phyloP scores from a whole-genome alignment of 78 protist genomes.

The Mantamonas sphyraenae region DNA sequence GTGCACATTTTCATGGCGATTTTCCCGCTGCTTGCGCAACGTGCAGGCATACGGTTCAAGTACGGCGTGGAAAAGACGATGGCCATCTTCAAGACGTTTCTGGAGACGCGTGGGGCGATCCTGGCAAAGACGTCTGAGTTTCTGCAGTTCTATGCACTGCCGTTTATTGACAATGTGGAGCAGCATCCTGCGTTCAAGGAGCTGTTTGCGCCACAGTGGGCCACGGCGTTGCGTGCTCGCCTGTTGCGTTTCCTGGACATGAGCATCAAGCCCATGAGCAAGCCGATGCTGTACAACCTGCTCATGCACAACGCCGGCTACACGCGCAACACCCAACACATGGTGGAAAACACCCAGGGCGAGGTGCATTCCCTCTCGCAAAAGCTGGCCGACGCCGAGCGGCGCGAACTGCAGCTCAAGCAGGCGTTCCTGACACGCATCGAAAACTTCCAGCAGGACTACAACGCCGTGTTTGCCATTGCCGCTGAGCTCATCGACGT shows the following conservation, averaged over 20 bases:
- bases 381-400: not conserved
- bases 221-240: not conserved
- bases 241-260: not conserved
- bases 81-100: not conserved
- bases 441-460: too few species aligned
- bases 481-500: too few species aligned
- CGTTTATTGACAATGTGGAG: not conserved
- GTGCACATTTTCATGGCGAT: constrained; percentile 1
- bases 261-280: not conserved
- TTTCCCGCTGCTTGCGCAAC: not conserved
- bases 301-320: not conserved
- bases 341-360: not conserved
- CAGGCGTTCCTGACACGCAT: too few species aligned
- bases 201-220: not conserved
- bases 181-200: constrained; percentile 17
- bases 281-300: not conserved
- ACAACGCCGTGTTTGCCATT: too few species aligned
- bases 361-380: not conserved
- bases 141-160: constrained; percentile 24
- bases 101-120: constrained; percentile 5
- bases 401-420: too few species aligned
- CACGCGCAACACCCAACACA: not conserved
- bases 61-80: not conserved
- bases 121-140: constrained; percentile 9
- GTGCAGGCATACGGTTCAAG: not conserved